Percentiles rank a stretch among this genome's conserved stretches.
phyloP scores from a whole-genome alignment of 495 filamentous ascomycete species.

The Thozetella sp. region DNA sequence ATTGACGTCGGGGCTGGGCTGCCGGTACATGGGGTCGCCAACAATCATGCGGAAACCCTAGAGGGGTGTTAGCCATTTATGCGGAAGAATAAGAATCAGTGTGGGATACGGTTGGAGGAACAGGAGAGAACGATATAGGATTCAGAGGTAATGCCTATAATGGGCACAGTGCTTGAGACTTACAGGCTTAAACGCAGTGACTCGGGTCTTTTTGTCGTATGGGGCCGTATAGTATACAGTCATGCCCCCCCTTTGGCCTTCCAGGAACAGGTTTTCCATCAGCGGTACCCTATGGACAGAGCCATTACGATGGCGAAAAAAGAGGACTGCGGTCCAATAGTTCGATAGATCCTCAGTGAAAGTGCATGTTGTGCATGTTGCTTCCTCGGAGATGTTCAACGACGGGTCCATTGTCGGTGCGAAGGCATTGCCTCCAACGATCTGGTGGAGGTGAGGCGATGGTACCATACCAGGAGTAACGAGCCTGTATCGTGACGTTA shows the following conservation, averaged over 20 bases:
- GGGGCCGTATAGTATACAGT: conserved; percentile 44
- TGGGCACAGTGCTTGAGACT: too few species aligned
- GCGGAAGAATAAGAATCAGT: too few species aligned
- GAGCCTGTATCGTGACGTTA: conserved; percentile 9
- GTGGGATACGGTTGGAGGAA: too few species aligned
- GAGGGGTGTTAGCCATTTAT: neutral
- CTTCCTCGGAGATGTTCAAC: conserved; percentile 16
- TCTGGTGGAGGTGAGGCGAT: conserved; percentile 25
- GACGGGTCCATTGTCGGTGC: conserved; percentile 24
- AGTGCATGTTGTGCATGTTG: conserved; percentile 29
- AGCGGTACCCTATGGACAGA: conserved; percentile 36
- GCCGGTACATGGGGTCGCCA: conserved; percentile 56
- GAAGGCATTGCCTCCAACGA: conserved; percentile 32
- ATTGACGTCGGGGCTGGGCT: conserved; percentile 7
- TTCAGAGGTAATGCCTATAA: too few species aligned
- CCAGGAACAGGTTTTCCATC: neutral
- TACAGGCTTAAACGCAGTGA: conserved; percentile 44
- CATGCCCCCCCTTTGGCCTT: conserved; percentile 31
- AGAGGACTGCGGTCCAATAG: conserved; percentile 43
- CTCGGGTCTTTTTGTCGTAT: conserved; percentile 28
- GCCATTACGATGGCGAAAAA: conserved; percentile 37
- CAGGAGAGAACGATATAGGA: too few species aligned
- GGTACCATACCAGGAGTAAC: conserved; percentile 21
- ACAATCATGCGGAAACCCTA: conserved; percentile 73
- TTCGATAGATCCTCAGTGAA: conserved; percentile 34